phyloP scores from a whole-genome alignment of 1,284 basidiomycete species.

The Porogramme epimiltina region DNA sequence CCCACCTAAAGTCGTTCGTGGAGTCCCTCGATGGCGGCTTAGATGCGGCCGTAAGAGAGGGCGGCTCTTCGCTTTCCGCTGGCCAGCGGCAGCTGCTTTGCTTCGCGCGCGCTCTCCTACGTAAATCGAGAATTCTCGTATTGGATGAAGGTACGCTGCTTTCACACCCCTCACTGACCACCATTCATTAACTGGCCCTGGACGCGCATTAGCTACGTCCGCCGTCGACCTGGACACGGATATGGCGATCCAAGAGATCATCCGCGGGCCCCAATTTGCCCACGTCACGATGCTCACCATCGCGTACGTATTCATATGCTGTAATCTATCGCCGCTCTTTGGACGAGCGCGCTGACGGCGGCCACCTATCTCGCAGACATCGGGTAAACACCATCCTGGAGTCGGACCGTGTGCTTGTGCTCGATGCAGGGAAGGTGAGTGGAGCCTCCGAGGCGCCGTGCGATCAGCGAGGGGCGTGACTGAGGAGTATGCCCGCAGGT shows the following conservation, averaged over 20 bases:
- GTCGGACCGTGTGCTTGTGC: constrained; percentile 82
- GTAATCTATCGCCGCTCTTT: constrained; percentile 5
- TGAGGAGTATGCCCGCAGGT: constrained; percentile 36
- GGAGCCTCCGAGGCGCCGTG: constrained; percentile 2
- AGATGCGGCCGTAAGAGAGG: constrained; percentile 79
- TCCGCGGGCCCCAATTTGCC: constrained; percentile 68
- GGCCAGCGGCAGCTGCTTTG: constrained; percentile 88
- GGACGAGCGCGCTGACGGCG: not conserved
- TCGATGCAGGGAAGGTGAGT: constrained; percentile 62
- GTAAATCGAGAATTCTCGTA: constrained; percentile 85
- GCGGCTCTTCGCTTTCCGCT: constrained; percentile 79
- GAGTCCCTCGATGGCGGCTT: constrained; percentile 71
- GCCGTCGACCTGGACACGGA: constrained; percentile 93
- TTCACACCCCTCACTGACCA: not conserved
- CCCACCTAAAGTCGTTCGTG: constrained; percentile 72
- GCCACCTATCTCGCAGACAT: constrained; percentile 52
- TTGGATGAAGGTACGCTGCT: constrained; percentile 94
- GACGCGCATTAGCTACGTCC: constrained; percentile 56
- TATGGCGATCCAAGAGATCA: constrained; percentile 81
- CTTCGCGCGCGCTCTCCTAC: constrained; percentile 78
- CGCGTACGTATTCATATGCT: constrained; percentile 49
- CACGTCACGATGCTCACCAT: constrained; percentile 84
- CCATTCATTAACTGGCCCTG: too few species aligned
- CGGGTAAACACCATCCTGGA: constrained; percentile 91
- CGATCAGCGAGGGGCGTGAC: constrained; percentile 3